These are phyloP conservation scores for Cladosporium sp. DNA, from an alignment of 2,329 filamentous ascomycete species.

Conservation along the genomic window DNA sequence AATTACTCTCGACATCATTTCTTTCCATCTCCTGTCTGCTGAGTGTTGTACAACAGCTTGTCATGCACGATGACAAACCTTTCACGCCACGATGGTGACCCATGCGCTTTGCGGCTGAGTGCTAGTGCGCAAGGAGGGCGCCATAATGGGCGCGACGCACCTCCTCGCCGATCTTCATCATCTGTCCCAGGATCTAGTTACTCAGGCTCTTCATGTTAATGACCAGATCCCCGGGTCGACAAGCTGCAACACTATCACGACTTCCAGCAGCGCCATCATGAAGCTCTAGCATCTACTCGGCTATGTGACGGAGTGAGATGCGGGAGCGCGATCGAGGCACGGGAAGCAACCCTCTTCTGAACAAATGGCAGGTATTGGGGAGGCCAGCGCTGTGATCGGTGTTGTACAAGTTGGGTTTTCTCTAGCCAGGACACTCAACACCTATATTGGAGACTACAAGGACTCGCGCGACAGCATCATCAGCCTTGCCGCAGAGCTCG, in stretches of 20 bases:
- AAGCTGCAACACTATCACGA: too few relatives aligned
- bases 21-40: background rate
- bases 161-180: background rate
- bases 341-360: background rate
- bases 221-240: too few relatives aligned
- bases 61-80: background rate
- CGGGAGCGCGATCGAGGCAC: background rate
- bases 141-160: background rate
- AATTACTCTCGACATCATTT: too few relatives aligned
- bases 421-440: slow-evolving; percentile 13
- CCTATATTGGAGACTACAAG: slow-evolving; percentile 14
- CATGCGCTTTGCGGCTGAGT: slow-evolving; percentile 1
- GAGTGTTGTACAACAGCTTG: background rate
- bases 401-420: slow-evolving; percentile 14
- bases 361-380: slow-evolving; percentile 20
- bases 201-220: too few relatives aligned
- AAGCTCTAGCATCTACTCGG: background rate
- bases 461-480: slow-evolving; percentile 14
- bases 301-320: background rate
- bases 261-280: background rate
- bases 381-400: slow-evolving; percentile 12
- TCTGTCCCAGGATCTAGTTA: too few relatives aligned
- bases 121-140: background rate
- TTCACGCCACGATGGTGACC: too few relatives aligned
- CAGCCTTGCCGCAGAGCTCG: slow-evolving; percentile 12